Percentiles rank a stretch among this genome's conserved stretches.
Conservation (phyloP, 768 basidiomycete genomes). For the Rossbeevera mucosa region DNA sequence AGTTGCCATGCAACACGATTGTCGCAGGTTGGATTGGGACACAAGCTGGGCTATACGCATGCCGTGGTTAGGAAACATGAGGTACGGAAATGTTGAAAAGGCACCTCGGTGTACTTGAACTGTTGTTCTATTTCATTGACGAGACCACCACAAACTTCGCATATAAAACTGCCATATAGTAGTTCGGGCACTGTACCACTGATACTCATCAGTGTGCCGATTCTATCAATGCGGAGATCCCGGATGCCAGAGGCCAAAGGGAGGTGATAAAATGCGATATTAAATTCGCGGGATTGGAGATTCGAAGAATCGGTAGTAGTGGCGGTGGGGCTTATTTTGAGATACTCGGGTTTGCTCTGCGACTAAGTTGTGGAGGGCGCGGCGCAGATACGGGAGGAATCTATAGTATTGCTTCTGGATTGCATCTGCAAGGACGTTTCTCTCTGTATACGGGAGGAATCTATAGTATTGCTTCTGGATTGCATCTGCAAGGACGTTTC, state of each 20-base stretch:
- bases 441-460: too few relatives aligned
- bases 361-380: constrained; percentile 86
- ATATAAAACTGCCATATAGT: constrained; percentile 88
- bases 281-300: constrained; percentile 89
- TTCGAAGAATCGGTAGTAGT: constrained; percentile 83
- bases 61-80: constrained; percentile 8
- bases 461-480: too few relatives aligned
- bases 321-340: constrained; percentile 91
- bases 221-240: constrained; percentile 86
- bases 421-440: constrained; percentile 89
- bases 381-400: constrained; percentile 90
- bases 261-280: constrained; percentile 91
- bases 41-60: constrained; percentile 69
- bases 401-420: constrained; percentile 95
- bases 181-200: constrained; percentile 97
- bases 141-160: constrained; percentile 80
- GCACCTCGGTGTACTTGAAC: constrained; percentile 98
- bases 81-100: neutral
- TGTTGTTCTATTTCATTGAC: constrained; percentile 97
- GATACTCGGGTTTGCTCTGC: constrained; percentile 86
- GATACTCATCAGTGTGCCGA: constrained; percentile 92
- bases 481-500: too few relatives aligned
- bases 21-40: constrained; percentile 91
- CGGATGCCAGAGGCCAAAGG: constrained; percentile 94
- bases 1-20: constrained; percentile 90